Conservation (phyloP, 805 yeast species). For the Candida insectorum region DNA sequence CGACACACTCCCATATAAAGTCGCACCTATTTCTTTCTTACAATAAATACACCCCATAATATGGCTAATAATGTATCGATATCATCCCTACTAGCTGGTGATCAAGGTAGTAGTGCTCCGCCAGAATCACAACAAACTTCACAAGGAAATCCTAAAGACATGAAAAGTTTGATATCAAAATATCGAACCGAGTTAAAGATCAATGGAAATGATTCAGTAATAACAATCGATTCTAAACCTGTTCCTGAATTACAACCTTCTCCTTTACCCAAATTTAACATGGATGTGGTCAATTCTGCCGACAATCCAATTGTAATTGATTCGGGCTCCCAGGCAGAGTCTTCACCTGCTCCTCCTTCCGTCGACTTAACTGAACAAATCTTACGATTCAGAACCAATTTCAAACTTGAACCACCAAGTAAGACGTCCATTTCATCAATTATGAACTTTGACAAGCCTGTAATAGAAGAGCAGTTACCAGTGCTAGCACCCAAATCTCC, state of each 20-base stretch:
- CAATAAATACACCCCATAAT: background rate
- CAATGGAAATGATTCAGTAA: conserved; percentile 7
- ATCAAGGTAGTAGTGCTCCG: background rate
- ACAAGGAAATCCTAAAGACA: no score
- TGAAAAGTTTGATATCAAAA: conserved; percentile 21
- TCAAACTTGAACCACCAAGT: conserved; percentile 18
- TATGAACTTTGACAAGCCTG: conserved; percentile 31
- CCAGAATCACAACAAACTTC: background rate
- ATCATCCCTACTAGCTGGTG: conserved; percentile 22
- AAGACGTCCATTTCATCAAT: conserved; percentile 39
- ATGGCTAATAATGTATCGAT: conserved; percentile 29
- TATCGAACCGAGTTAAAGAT: conserved; percentile 27
- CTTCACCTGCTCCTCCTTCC: background rate
- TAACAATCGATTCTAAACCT: conserved; percentile 8
- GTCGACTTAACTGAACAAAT: conserved; percentile 20
- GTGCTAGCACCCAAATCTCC: background rate
- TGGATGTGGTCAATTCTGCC: background rate
- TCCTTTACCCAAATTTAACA: conserved; percentile 6
- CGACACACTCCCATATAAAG: background rate
- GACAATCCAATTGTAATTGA: background rate
- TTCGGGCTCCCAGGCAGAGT: background rate
- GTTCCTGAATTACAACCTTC: conserved; percentile 7
- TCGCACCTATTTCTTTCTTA: background rate
- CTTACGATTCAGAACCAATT: conserved; percentile 29
- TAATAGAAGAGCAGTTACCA: conserved; percentile 14